These are phyloP conservation scores for Triangularia setosa DNA, from an alignment of 2,329 filamentous ascomycete species.

Conservation along the genomic window DNA sequence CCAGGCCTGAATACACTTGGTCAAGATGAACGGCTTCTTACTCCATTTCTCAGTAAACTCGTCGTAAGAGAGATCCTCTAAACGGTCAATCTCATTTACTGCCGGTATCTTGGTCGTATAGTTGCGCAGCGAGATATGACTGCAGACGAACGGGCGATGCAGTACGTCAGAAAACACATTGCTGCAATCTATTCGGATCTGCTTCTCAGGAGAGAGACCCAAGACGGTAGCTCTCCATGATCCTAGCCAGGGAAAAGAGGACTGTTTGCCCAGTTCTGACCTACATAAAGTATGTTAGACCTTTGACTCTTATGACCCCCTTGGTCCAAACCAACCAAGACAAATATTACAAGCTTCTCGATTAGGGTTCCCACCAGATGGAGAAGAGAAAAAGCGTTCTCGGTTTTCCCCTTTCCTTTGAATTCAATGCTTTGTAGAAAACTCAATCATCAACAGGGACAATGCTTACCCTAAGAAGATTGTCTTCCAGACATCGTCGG, in stretches of 20 bases:
- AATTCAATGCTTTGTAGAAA: neutral
- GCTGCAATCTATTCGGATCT: slow-evolving; percentile 63
- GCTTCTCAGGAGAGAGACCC: slow-evolving; percentile 46
- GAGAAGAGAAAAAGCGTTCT: neutral
- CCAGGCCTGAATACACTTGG: slow-evolving; percentile 76
- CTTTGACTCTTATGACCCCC: neutral
- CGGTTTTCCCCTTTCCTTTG: neutral
- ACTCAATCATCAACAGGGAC: slow-evolving; percentile 1
- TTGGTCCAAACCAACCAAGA: neutral
- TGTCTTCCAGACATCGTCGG: slow-evolving; percentile 85
- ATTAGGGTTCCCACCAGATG: neutral
- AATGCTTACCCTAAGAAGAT: slow-evolving; percentile 76
- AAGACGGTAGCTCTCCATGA: slow-evolving; percentile 82
- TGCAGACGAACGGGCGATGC: slow-evolving; percentile 86
- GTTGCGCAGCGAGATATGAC: slow-evolving; percentile 63
- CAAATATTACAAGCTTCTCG: neutral
- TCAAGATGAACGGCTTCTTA: slow-evolving; percentile 80
- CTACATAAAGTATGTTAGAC: slow-evolving; percentile 27
- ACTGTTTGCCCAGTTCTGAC: slow-evolving; percentile 31
- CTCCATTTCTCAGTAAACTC: slow-evolving; percentile 77
- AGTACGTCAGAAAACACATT: slow-evolving; percentile 86
- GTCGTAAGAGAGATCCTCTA: slow-evolving; percentile 63
- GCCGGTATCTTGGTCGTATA: slow-evolving; percentile 69
- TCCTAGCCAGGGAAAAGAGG: slow-evolving; percentile 65
- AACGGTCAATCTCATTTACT: slow-evolving; percentile 67